These are phyloP conservation scores for Xerophyta viscosa DNA, from an alignment of 106 monocot genomes.

Conservation along the genomic window DNA sequence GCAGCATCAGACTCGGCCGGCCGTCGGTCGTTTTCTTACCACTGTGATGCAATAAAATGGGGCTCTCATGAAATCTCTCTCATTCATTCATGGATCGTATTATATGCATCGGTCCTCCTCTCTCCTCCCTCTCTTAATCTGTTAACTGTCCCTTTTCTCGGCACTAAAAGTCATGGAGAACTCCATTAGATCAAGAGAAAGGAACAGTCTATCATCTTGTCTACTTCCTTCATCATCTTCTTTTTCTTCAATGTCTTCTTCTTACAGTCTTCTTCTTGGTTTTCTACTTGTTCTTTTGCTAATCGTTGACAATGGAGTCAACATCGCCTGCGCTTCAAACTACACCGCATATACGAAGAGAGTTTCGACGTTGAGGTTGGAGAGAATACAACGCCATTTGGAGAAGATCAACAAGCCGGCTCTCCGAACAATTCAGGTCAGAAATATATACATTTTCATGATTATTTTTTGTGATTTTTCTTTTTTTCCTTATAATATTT, in stretches of 20 bases:
- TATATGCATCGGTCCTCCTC: too few species aligned
- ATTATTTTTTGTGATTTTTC: slow-evolving; percentile 1
- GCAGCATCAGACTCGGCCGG: too few species aligned
- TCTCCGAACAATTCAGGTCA: slow-evolving; percentile 44
- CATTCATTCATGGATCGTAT: not conserved
- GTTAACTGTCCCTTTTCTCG: slow-evolving; percentile 4
- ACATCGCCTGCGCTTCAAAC: slow-evolving; percentile 5
- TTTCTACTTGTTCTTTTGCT: slow-evolving; percentile 9
- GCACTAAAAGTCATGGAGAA: slow-evolving; percentile 29
- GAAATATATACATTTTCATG: too few species aligned
- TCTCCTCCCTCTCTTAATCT: not conserved
- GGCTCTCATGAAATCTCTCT: not conserved
- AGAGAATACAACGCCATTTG: slow-evolving; percentile 56
- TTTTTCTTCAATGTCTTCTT: slow-evolving; percentile 16
- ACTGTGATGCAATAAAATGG: not conserved
- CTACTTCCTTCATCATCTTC: too few species aligned
- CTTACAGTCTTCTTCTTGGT: slow-evolving; percentile 7
- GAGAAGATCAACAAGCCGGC: slow-evolving; percentile 74
- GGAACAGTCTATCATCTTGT: not conserved
- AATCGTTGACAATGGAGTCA: slow-evolving; percentile 1
- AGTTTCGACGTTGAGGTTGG: slow-evolving; percentile 26
- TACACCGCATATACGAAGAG: not conserved
- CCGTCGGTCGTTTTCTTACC: not conserved
- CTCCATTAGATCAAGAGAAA: not conserved
- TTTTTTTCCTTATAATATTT: not conserved